Evolutionary conservation across 805 yeast species (phyloP), one percentile per base, ranked within the genome.

Genomic region (Ogataea nitratoaversa): DNA sequence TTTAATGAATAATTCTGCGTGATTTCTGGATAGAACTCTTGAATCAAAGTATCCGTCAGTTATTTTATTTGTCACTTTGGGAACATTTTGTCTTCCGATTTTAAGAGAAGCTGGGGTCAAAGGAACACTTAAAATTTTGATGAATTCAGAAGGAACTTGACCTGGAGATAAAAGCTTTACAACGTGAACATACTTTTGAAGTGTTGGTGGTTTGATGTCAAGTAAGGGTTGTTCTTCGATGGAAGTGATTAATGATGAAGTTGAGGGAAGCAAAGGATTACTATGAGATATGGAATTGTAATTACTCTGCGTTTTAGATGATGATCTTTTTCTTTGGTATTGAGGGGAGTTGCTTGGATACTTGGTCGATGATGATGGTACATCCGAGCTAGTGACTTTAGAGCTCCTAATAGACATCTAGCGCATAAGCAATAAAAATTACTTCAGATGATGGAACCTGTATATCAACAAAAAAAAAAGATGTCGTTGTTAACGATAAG

Each of bases 41-140:
- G 96, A 87, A 63, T 93, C 98, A 57, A 93, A 93, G 59, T 76
- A 90, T 0, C 98, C 99, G 59, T 95, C 95, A 28, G 84, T 82
- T 2, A 85, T 68, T 46, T 72, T 76, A 28, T 78, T 78, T 41
- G 71, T 70, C 34, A 72, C 68, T 46, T 71, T 73, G 3, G 85
- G 70, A 48, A 83, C 84, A 14, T 85, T 82, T 34, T 95, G 98
- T 40, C 99, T 74, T 1, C 99, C 99, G 19, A 93, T 69, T 57
- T 87, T 87, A 38, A 90, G 65, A 3, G 87, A 80, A 12, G 85
- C 89, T 0, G 99, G 99, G 43, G 69, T 71, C 42, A 76, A 72
- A 1, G 98, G 97, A 7, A 93, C 80, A 12, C 77, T 78, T 30
- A 93, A 67, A 38, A 83, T 79, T 59, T 91, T 93, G 42, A 80